Evolutionary conservation across 2,329 filamentous ascomycete genomes (phyloP).

Genomic region (Stachybotrys elegans): DNA sequence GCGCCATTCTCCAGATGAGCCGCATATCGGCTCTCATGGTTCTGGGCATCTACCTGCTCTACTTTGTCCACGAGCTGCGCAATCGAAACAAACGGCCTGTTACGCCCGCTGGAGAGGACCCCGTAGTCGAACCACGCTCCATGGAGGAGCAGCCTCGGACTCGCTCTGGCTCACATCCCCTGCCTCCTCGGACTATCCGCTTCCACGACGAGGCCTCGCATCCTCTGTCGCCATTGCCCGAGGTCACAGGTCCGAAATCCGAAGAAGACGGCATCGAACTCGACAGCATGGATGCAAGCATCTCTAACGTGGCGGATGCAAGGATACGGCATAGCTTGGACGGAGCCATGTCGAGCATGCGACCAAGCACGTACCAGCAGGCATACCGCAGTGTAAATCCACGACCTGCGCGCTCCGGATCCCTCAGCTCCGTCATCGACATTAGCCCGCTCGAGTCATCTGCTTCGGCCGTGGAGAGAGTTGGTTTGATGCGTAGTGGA

Average conservation of each 20-base stretch:
- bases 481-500: slow-evolving; percentile 11
- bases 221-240: not conserved
- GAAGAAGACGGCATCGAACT: not conserved
- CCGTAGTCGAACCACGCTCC: not conserved
- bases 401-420: slow-evolving; percentile 20
- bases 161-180: not conserved
- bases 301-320: not conserved
- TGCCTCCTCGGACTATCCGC: slow-evolving; percentile 20
- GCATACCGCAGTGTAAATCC: slow-evolving; percentile 11
- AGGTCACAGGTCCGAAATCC: not conserved
- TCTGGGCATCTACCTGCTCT: slow-evolving; percentile 65
- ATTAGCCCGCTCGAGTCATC: slow-evolving; percentile 17
- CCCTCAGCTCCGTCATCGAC: slow-evolving; percentile 15
- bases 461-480: slow-evolving; percentile 5
- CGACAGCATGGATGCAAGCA: not conserved
- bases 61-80: slow-evolving; percentile 72
- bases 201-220: slow-evolving; percentile 19
- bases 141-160: not conserved
- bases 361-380: slow-evolving; percentile 14
- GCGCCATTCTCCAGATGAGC: slow-evolving; percentile 65
- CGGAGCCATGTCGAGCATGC: slow-evolving; percentile 5
- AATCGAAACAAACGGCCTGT: slow-evolving; percentile 39
- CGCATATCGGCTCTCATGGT: slow-evolving; percentile 73
- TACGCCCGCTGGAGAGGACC: not conserved
- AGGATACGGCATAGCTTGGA: not conserved